These are phyloP conservation scores for Drosera capensis DNA, from an alignment of 148 eudicot species.

Conservation along the genomic window DNA sequence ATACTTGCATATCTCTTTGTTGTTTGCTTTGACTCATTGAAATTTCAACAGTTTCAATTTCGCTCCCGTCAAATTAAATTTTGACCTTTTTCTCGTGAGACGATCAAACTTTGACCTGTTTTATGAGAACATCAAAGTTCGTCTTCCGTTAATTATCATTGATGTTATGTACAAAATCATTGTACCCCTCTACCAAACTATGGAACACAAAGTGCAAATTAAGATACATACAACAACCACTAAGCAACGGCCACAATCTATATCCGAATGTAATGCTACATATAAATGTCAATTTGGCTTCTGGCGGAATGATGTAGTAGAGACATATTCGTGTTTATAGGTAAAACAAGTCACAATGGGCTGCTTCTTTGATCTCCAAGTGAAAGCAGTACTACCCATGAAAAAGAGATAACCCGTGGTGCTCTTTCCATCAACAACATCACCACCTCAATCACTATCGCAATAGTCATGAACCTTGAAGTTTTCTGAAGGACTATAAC, in stretches of 20 bases:
- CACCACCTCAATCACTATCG: conserved; percentile 8
- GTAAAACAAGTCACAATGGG: too few species aligned
- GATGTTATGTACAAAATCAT: not conserved
- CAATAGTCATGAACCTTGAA: conserved; percentile 2
- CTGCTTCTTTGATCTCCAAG: conserved; percentile 7
- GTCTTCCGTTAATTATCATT: not conserved
- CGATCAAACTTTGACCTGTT: not conserved
- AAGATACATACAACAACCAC: not conserved
- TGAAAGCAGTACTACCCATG: not conserved
- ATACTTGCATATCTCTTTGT: too few species aligned
- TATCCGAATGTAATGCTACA: conserved; percentile 4
- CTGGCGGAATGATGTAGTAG: conserved; percentile 3
- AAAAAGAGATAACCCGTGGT: conserved; percentile 4
- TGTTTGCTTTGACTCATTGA: too few species aligned
- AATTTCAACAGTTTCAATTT: too few species aligned
- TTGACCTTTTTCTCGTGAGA: not conserved
- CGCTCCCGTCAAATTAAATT: not conserved
- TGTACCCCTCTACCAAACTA: not conserved
- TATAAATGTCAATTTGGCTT: too few species aligned
- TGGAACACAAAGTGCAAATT: not conserved
- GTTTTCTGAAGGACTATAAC: not conserved
- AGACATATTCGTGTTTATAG: conserved; percentile 10
- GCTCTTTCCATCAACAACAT: conserved; percentile 6
- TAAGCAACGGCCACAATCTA: not conserved
- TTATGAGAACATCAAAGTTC: conserved; percentile 5